Evolutionary conservation across 805 yeast genomes (phyloP), one percentile per base, ranked within the genome.

Genomic region (Martiniozyma abietophila): DNA sequence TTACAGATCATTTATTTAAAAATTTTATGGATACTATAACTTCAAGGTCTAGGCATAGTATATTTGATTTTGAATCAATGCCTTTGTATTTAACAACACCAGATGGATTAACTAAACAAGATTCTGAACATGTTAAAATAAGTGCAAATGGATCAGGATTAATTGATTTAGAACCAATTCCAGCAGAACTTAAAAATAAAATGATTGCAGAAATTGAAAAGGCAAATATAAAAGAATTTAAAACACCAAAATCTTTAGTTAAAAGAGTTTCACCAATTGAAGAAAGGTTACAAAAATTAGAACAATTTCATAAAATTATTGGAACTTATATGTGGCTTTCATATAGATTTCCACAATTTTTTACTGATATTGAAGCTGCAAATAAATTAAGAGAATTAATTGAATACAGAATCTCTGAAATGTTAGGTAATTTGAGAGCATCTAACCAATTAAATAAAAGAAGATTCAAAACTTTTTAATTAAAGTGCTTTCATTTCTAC

Each of bases 241-340:
- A 38, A 32, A 36, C 49, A 1, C 36, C 40, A 10, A 44, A 38
- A 25, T 38, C 40, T 2, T 43, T 35, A 15, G 46, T 51, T 8
- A 43, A 40, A n/a, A 33, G 38, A 8, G 29, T 41, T n/a, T 41
- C 41, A 16, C 56, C 56, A 7, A 45, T 51, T 14, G 57, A 53
- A 35, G 56, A 50, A 24, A 41, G 58, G 25, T 44, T 59, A 27
- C 48, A 46, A 42, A 50, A 52, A 21, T 57, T 77, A 15, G 96
- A 86, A 51, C 66, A 68, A 5, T 59, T 80, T 39, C 94, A 86
- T 58, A 74, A 74, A 43, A 59, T 72, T 29, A 65, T 83, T 12
- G 67, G 76, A 45, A 58, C 82, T 6, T 89, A 74, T 50, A 61
- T 84, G 50, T 89, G 98, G 98, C 63, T 89, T 41, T 69, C 82